Evolutionary conservation across 352 stramenopile genomes (phyloP).

Genomic region (Phytophthora agathidicida): DNA sequence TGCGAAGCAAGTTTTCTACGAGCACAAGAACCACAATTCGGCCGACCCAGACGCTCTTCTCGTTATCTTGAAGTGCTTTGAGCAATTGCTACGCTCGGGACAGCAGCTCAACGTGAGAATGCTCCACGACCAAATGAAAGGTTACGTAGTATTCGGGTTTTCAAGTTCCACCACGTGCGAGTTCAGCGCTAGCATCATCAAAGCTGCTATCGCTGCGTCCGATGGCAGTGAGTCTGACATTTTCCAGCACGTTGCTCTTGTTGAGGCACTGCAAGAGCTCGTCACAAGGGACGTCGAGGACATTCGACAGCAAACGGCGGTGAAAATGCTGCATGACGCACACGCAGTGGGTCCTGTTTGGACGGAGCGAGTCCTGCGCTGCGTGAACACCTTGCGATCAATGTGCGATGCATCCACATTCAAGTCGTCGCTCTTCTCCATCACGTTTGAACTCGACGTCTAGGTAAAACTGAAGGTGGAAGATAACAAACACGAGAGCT

Average conservation of each 20-base stretch:
- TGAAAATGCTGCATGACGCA: conserved; percentile 61
- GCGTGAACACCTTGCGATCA: conserved; percentile 40
- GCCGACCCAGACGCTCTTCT: conserved; percentile 47
- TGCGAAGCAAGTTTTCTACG: conserved; percentile 81
- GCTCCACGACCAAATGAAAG: conserved; percentile 69
- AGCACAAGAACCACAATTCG: conserved; percentile 43
- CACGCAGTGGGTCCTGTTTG: conserved; percentile 24
- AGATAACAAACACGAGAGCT: conserved; percentile 11
- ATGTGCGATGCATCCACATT: conserved; percentile 47
- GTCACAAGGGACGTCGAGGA: conserved; percentile 60
- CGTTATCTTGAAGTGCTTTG: conserved; percentile 64
- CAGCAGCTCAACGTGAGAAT: conserved; percentile 29
- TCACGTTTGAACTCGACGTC: conserved; percentile 40
- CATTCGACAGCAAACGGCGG: conserved; percentile 58
- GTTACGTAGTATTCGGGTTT: conserved; percentile 52
- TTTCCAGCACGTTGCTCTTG: conserved; percentile 40
- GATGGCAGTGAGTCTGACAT: conserved; percentile 30
- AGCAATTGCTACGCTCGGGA: conserved; percentile 36
- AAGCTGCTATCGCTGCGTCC: conserved; percentile 19
- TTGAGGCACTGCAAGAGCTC: conserved; percentile 48
- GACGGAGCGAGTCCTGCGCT: conserved; percentile 34
- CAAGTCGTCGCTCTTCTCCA: conserved; percentile 62
- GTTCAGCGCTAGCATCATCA: conserved; percentile 39
- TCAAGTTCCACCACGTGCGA: conserved; percentile 44
- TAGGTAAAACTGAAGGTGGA: too few relatives aligned